Percentiles rank a stretch among this genome's conserved stretches.
Evolutionary conservation across 441 rosid species (phyloP).

Genomic region (Syzygium malaccense): DNA sequence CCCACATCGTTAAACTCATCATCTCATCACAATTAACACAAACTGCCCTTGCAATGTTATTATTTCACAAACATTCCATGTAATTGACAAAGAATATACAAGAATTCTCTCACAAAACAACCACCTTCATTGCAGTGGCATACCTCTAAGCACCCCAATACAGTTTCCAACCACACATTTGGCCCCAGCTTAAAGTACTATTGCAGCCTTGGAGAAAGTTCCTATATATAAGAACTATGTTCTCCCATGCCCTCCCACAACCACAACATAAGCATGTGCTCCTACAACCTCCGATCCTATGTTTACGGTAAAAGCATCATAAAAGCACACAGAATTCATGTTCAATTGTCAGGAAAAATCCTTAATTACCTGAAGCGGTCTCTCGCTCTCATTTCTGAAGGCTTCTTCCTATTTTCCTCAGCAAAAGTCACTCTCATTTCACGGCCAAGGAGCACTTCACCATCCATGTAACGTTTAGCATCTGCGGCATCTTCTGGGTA

Average conservation of each 20-base stretch:
- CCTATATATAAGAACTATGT: not conserved
- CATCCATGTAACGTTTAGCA: constrained; percentile 66
- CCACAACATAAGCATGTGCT: not conserved
- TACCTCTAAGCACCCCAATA: not conserved
- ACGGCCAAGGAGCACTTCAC: constrained; percentile 53
- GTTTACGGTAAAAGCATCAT: not conserved
- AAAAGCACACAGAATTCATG: not conserved
- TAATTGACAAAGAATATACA: not conserved
- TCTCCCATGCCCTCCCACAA: not conserved
- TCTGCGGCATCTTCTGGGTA: constrained; percentile 68
- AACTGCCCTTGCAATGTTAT: not conserved
- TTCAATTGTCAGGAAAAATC: not conserved
- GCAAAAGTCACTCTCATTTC: constrained; percentile 60
- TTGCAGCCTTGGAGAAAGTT: not conserved
- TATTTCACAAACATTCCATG: not conserved
- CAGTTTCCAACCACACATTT: not conserved
- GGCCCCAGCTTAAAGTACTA: not conserved
- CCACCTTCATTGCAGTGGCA: not conserved
- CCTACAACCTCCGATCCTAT: not conserved
- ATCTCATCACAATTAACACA: not conserved
- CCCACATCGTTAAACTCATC: not conserved
- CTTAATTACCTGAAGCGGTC: constrained; percentile 47
- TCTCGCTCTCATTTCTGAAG: constrained; percentile 70
- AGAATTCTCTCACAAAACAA: not conserved
- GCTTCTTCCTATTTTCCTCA: constrained; percentile 66